Percentiles rank a stretch among this genome's conserved stretches.
Evolutionary conservation across 78 protist genomes (phyloP).

Genomic region (Emiliania huxleyi): DNA sequence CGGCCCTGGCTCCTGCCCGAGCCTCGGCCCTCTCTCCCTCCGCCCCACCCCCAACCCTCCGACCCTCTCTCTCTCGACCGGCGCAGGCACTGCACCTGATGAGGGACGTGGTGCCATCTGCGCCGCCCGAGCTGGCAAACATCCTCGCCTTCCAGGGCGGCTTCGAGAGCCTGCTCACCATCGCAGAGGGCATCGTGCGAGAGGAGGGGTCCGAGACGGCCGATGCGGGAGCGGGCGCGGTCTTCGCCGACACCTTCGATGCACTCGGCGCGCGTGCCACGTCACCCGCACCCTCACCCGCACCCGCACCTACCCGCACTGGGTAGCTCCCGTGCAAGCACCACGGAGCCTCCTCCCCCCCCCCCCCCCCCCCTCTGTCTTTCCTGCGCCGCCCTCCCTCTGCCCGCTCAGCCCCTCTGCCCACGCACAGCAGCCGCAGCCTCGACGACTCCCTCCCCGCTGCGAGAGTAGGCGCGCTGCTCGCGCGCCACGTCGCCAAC

Average conservation of each 20-base stretch:
- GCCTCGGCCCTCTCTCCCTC: too few species aligned
- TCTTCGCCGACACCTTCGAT: neutral
- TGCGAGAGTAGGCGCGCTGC: neutral
- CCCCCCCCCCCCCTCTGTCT: too few species aligned
- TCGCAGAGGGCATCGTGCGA: neutral
- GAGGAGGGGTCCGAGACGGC: neutral
- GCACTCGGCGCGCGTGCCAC: too few species aligned
- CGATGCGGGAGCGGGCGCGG: neutral
- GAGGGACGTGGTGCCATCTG: neutral
- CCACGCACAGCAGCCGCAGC: neutral
- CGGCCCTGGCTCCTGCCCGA: too few species aligned
- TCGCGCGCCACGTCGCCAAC: neutral
- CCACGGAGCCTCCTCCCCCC: too few species aligned
- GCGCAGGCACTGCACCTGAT: neutral
- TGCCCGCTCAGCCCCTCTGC: too few species aligned
- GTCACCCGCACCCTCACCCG: too few species aligned
- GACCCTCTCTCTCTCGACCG: too few species aligned
- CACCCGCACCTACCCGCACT: too few species aligned
- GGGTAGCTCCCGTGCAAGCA: too few species aligned
- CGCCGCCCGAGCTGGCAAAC: neutral
- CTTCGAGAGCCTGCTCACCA: neutral
- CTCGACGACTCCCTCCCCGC: neutral
- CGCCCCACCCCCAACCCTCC: too few species aligned
- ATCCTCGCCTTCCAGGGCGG: neutral
- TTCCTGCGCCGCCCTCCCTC: too few species aligned